These are phyloP conservation scores for Thinopyrum elongatum DNA, from an alignment of 176 grass and related monocot genomes.

Conservation along the genomic window DNA sequence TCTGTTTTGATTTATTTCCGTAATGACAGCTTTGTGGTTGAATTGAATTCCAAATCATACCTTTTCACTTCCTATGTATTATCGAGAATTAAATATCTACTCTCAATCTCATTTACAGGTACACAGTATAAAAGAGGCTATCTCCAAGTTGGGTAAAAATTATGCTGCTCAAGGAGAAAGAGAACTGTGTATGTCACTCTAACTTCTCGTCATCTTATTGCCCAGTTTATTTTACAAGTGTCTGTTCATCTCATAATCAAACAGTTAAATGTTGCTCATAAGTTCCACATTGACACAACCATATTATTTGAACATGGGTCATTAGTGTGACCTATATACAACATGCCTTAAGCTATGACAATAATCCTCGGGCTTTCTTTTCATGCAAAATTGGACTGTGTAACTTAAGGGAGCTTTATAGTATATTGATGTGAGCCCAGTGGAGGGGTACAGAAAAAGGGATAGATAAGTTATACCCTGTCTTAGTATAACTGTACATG, in stretches of 20 bases:
- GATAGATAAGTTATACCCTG: neutral
- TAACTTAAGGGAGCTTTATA: neutral
- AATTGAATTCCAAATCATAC: neutral
- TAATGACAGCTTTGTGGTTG: neutral
- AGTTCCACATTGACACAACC: neutral
- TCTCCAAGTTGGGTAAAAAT: slow-evolving; percentile 83
- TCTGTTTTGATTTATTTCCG: neutral
- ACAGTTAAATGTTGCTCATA: neutral
- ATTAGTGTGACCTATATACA: neutral
- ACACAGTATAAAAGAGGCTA: slow-evolving; percentile 67
- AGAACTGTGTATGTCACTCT: slow-evolving; percentile 58
- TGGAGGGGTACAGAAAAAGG: neutral
- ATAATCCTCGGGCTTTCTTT: neutral
- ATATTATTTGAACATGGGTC: neutral
- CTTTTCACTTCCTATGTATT: neutral
- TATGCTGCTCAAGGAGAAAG: slow-evolving; percentile 87
- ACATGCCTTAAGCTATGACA: neutral
- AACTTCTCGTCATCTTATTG: neutral
- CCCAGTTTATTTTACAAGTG: neutral
- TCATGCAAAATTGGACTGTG: neutral
- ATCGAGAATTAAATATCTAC: neutral
- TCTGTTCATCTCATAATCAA: neutral
- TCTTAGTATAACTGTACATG: neutral
- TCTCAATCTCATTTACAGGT: slow-evolving; percentile 57
- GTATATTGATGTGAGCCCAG: neutral